phyloP scores from a whole-genome alignment of 225 moss, liverwort and hornwort genomes.

The Sphagnum contortum region DNA sequence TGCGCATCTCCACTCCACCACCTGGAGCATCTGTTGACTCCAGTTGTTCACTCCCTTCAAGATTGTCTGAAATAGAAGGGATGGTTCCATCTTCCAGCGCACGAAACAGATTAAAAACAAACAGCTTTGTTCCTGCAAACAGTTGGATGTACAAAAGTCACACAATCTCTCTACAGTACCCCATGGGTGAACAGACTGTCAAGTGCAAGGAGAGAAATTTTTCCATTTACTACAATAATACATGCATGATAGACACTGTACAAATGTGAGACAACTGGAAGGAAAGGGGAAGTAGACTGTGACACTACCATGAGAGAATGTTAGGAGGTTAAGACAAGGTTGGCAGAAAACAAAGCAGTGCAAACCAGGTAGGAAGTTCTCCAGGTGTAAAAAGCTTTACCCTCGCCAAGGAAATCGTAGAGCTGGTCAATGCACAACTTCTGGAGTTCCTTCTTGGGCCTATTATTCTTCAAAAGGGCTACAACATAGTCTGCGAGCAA shows the following conservation, averaged over 20 bases:
- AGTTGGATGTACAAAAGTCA: no score
- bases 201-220: no score
- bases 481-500: conserved; percentile 93
- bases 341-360: no score
- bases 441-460: conserved; percentile 88
- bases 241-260: no score
- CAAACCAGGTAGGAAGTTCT: no score
- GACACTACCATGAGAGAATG: no score
- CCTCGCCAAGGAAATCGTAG: conserved; percentile 90
- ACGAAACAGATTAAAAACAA: conserved; percentile 85
- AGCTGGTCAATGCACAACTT: conserved; percentile 84
- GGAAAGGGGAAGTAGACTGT: no score
- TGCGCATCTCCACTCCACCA: conserved; percentile 34
- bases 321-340: conserved; percentile 5
- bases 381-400: conserved; percentile 13
- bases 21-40: conserved; percentile 42
- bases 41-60: conserved; percentile 62
- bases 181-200: no score
- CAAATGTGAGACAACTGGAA: no score
- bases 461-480: conserved; percentile 84
- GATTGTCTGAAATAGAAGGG: conserved; percentile 75
- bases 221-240: no score
- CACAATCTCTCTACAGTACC: no score
- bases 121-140: conserved; percentile 66
- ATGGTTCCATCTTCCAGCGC: conserved; percentile 91